A percentile compares a stretch with the other conserved stretches of the same genome.
Evolutionary conservation across 2,329 filamentous ascomycete species (phyloP).

Genomic region (Sarocladium oryzae): DNA sequence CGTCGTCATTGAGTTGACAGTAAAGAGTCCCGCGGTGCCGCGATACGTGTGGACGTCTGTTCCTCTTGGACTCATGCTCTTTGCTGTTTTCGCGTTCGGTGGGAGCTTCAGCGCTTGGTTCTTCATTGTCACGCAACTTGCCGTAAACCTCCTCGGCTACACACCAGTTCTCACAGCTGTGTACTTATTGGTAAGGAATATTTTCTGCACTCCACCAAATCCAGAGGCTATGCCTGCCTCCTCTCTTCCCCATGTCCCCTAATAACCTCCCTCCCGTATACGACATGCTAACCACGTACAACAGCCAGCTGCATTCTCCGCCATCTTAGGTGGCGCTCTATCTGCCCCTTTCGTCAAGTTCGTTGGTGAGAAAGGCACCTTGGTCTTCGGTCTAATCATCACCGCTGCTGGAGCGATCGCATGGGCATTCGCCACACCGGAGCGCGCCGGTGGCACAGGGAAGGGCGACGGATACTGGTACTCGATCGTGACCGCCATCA

Average conservation of each 20-base stretch:
- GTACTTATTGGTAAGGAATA: not conserved
- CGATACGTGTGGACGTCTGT: not conserved
- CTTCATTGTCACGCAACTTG: not conserved
- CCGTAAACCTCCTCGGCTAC: not conserved
- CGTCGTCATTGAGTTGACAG: not conserved
- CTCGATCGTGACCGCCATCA: not conserved
- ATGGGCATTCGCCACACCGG: not conserved
- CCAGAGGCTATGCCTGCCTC: not conserved
- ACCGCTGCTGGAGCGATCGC: not conserved
- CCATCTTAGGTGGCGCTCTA: not conserved
- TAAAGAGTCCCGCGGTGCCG: not conserved
- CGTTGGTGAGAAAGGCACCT: not conserved
- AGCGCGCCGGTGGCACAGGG: not conserved
- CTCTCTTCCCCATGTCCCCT: not conserved
- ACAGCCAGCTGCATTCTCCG: not conserved
- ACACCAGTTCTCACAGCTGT: not conserved
- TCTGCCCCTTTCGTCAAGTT: not conserved
- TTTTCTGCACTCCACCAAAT: not conserved
- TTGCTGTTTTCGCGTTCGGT: not conserved
- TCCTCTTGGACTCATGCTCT: not conserved
- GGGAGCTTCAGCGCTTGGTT: not conserved
- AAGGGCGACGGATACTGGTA: not conserved
- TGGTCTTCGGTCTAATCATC: not conserved
- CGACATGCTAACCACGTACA: not conserved
- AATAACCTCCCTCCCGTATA: not conserved